Evolutionary conservation across 2,329 filamentous ascomycete genomes (phyloP), one percentile per base, ranked within the genome.

Genomic region (Beauveria sp.): DNA sequence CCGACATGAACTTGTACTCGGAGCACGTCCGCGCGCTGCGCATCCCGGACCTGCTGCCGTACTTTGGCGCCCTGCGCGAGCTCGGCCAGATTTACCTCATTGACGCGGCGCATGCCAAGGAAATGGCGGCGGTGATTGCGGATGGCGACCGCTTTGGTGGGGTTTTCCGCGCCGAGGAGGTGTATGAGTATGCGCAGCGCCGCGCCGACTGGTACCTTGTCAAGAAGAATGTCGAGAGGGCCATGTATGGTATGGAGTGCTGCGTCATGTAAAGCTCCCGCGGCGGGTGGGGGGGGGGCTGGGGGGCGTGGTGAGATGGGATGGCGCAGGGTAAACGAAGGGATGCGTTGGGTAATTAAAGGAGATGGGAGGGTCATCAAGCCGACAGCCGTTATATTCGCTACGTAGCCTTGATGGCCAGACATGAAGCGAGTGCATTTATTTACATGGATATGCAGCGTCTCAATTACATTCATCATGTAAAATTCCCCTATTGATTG

Each of bases 221-320:
- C 12, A 89, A 89, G 77, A 86, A 84, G 66, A 86, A 92, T 65
- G 95, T 99, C 6, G 95, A 99, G 79, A 88, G 90, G 75, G 92
- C 92, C 64, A 97, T 99, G 92, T 98, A 97, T 76, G 95, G 95
- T 5, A 85, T 96, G 73, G 93, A 95, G 64, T 99, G 95, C 74
- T 73, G 72, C 51, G 71, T 96, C 49, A 98, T 97, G 92, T 98
- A 55, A 28, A 26, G 3, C 1, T 0, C 20, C 34, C 3, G 10
- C 8, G 40, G 14, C 2, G 12, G 5, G 53, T 1, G 40, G 75
- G 81, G 60, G 58, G 14, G 22, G 54, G 40, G 6, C 22, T 24
- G 22, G 22, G 22, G 14, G 9, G 22, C 26, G 46, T 16, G 40
- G 16, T 43, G 28, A 9, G 7, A 51, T 9, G 12, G 40, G 22